A percentile compares a stretch with the other conserved stretches of the same genome.
Conservation (phyloP, 305 asterid species). For the Fraxinus xanthoxyloides region DNA sequence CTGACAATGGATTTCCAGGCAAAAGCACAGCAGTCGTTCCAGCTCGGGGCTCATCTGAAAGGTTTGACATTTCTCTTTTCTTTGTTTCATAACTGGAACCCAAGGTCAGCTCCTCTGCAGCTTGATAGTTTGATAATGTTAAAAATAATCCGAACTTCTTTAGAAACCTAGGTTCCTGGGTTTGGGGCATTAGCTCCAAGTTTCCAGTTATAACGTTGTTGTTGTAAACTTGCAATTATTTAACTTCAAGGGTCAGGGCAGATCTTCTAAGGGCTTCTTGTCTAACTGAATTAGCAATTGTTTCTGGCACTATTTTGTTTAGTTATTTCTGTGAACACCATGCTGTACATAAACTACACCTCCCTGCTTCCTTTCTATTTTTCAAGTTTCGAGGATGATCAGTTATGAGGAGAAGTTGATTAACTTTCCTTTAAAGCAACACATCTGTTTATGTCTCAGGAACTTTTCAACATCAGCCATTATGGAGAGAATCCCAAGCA, state of each 20-base stretch:
- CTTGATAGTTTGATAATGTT: not conserved
- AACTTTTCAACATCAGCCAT: constrained; percentile 88
- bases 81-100: constrained; percentile 17
- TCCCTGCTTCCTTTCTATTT: constrained; percentile 2
- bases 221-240: not conserved
- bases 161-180: constrained; percentile 11
- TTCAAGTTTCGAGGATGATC: not conserved
- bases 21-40: constrained; percentile 57
- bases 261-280: not conserved
- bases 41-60: constrained; percentile 58
- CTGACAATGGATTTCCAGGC: constrained; percentile 55
- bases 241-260: constrained; percentile 5
- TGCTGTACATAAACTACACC: not conserved
- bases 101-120: constrained; percentile 3
- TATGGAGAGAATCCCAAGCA: constrained; percentile 97
- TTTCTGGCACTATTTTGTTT: not conserved
- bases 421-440: constrained; percentile 17
- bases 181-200: not conserved
- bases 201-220: constrained; percentile 11
- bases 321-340: not conserved
- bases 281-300: constrained; percentile 1
- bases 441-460: constrained; percentile 38
- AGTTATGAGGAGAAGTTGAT: constrained; percentile 5
- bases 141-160: not conserved
- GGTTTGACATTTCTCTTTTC: constrained; percentile 40